Base-by-base conservation (phyloP, 345 rosid genomes). In the Balakata baccata region DNA sequence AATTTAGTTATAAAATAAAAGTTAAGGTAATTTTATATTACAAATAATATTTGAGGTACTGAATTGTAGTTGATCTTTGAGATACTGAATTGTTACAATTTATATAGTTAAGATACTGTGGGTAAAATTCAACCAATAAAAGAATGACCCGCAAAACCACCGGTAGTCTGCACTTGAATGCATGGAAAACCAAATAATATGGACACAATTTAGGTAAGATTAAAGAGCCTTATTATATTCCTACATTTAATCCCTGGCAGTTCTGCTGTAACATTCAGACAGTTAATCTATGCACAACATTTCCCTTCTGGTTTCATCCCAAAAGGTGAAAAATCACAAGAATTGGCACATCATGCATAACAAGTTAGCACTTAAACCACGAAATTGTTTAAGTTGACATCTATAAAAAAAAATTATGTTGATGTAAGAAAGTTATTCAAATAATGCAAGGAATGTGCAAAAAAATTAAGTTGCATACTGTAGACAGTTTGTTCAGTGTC, bases 401-500 rank as follows among this genome's bases (percentile, higher is more conserved):
- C 37, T 51, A 22, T 56, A 69, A 56, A 2, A 5, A 12, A 54
- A 20, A 17, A 0, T 61, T 18, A 29, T 29, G 34, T 11, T 43
- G 6, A 72, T 25, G 34, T 8, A 13, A 49, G 22, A 12, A 39
- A 22, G 11, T 37, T 7, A 4, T 17, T 6, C 41, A 3, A 29
- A 29, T 38, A 49, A 14, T 4, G 53, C 47, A 38, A 53, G 22
- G 54, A 51, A 3, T 7, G 12, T 17, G 71, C 23, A 14, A 45
- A 34, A 29, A 34, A 39, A 4, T 23, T 50, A 64, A 72, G 47
- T 66, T 66, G 20, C 74, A 75, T 92, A 95, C 99, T 80, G 97
- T 92, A 56, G 94, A 91, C 60, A 95, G 87, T 74, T 91, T 92
- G 88, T 92, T 91, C 78, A 95, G 78, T 54, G 90, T 90, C 52